These are phyloP conservation scores for Leccinum pachyderme DNA, from an alignment of 1,284 basidiomycete genomes.

Conservation along the genomic window DNA sequence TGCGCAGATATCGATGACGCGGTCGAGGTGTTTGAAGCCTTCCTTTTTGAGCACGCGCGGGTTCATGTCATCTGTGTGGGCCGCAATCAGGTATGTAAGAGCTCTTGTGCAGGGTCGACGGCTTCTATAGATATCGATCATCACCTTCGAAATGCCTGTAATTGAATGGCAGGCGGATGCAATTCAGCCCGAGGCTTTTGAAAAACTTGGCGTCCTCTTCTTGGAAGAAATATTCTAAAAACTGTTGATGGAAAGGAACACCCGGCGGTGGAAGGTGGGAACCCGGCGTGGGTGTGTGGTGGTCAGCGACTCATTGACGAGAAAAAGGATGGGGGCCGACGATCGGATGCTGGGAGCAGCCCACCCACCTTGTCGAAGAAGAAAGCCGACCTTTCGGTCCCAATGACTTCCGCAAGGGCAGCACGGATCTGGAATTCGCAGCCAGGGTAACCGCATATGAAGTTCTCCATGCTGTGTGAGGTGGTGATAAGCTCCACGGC, in stretches of 20 bases:
- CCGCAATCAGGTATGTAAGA: background rate
- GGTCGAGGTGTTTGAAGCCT: conserved; percentile 64
- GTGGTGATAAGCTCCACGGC: conserved; percentile 5
- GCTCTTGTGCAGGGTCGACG: background rate
- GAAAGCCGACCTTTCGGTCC: conserved; percentile 65
- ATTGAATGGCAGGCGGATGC: conserved; percentile 65
- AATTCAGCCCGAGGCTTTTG: conserved; percentile 67
- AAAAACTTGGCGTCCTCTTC: conserved; percentile 72
- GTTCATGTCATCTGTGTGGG: conserved; percentile 45
- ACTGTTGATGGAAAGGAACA: conserved; percentile 39
- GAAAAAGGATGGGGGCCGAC: background rate
- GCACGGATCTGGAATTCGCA: conserved; percentile 67
- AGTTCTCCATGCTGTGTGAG: conserved; percentile 56
- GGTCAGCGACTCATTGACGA: background rate
- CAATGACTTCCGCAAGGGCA: conserved; percentile 62
- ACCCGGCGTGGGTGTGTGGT: background rate
- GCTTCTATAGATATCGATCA: background rate
- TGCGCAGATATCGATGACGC: conserved; percentile 59
- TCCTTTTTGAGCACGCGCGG: conserved; percentile 57
- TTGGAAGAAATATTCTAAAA: conserved; percentile 71
- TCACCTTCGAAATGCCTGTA: conserved; percentile 66
- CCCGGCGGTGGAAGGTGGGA: background rate
- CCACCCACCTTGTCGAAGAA: conserved; percentile 71
- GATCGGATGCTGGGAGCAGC: background rate
- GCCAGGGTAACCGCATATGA: conserved; percentile 59